Evolutionary conservation across 129 eudicot genomes (phyloP).

Genomic region (Oenanthe sinensis): DNA sequence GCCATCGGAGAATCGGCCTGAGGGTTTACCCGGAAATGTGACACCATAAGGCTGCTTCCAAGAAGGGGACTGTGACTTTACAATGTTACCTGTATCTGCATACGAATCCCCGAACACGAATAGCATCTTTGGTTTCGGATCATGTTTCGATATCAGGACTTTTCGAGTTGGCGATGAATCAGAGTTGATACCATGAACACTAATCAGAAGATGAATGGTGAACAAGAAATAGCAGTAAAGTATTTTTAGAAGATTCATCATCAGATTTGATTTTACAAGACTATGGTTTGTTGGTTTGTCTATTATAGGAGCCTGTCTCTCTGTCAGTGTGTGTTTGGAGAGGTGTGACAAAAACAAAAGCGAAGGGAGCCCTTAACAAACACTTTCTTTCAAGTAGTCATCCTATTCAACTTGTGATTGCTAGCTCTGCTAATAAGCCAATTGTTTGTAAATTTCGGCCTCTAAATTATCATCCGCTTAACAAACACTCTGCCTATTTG

Average conservation of each 20-base stretch:
- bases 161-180: not conserved
- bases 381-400: not conserved
- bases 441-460: not conserved
- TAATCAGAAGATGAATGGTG: not conserved
- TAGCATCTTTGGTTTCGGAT: conserved; percentile 19
- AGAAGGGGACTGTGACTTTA: conserved; percentile 33
- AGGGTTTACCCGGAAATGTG: conserved; percentile 84
- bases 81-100: conserved; percentile 71
- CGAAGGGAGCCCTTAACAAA: not conserved
- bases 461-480: too few species aligned
- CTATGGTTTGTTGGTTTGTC: not conserved
- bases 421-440: not conserved
- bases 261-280: not conserved
- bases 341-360: not conserved
- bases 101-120: conserved; percentile 88
- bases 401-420: not conserved
- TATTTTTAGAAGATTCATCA: not conserved
- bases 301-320: not conserved
- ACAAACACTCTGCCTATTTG: too few species aligned
- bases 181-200: not conserved
- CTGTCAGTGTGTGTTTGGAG: not conserved
- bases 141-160: not conserved
- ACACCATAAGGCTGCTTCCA: conserved; percentile 70
- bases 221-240: not conserved
- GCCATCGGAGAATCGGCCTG: conserved; percentile 88